Conservation (phyloP, 495 filamentous ascomycete species). For the Aspergillus kassunensis region DNA sequence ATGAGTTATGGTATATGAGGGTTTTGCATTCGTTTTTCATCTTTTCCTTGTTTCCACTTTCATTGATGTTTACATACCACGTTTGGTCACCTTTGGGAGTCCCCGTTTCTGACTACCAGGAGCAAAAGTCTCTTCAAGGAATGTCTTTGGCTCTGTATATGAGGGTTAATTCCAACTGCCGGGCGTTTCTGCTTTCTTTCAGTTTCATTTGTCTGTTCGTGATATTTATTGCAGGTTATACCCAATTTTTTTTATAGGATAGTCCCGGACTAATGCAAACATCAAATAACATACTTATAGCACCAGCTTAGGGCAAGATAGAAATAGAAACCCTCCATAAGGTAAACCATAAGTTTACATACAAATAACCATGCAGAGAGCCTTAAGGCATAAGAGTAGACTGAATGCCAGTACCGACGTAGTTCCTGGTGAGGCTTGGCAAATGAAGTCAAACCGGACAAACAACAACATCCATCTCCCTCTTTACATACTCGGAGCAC, state of each 20-base stretch:
- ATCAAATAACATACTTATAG: too few species aligned
- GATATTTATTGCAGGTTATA: constrained; percentile 5
- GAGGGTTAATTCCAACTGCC: not conserved
- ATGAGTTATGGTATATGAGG: constrained; percentile 11
- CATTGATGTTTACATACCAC: not conserved
- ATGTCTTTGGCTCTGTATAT: not conserved
- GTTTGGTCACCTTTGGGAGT: not conserved
- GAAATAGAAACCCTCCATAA: too few species aligned
- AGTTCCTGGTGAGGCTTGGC: constrained; percentile 13
- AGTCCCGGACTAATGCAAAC: too few species aligned
- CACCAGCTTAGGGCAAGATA: too few species aligned
- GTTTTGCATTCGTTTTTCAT: not conserved
- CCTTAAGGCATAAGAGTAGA: too few species aligned
- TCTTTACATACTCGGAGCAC: not conserved
- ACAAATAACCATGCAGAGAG: too few species aligned
- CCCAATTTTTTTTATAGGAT: not conserved
- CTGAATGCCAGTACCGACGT: too few species aligned
- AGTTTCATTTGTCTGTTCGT: not conserved
- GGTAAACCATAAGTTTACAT: too few species aligned
- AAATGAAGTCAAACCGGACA: constrained; percentile 18
- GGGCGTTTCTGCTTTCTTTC: not conserved
- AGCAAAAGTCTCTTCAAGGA: constrained; percentile 10
- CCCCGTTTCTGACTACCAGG: not conserved
- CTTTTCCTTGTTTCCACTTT: not conserved
- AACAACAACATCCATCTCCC: constrained; percentile 15